Base-by-base conservation (phyloP, 257 asterid genomes). In the Thymus quinquecostatus region DNA sequence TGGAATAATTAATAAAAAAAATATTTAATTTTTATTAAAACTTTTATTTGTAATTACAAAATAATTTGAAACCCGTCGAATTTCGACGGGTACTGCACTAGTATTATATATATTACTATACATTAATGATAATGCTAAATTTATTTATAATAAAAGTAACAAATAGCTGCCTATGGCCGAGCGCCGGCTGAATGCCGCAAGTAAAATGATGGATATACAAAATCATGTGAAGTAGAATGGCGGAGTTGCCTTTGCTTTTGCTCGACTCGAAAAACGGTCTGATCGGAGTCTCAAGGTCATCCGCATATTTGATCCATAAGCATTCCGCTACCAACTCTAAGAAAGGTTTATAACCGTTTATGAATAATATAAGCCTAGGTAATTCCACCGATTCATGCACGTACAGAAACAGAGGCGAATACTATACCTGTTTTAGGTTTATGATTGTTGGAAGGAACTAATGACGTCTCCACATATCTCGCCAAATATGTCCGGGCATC, bases 401-500 rank as follows among this genome's bases (percentile, higher is more conserved):
- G 0, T 14, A 5, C 29, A 5, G n/a, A 14, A 50, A n/a, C 2
- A n/a, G 28, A 55, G 38, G 71, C 10, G 14, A 45, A 58, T 29
- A 30, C 5, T 3, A 53, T 36, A 82, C 92, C 91, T 79, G 60
- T 47, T 55, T 7, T 47, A 33, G 67, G 70, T 66, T 86, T 86
- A 90, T 66, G 85, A 86, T 28, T 70, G 86, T 71, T 77, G 83
- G 11, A 69, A 65, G 62, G 89, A 77, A 71, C 63, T 71, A 38
- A 81, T 29, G 55, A 82, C 85, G 65, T 80, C 88, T 79, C 89
- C 81, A 58, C 75, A 76, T 49, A 89, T 81, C 80, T 92, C 87
- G 8, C 97, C 96, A 65, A 89, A 93, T 63, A 89, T 86, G 68
- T 84, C 64, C 12, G 94, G 93, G 82, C 97, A 93, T 59, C 80